phyloP scores from a whole-genome alignment of 73 alveolate species.

The Uronychia binucleata region DNA sequence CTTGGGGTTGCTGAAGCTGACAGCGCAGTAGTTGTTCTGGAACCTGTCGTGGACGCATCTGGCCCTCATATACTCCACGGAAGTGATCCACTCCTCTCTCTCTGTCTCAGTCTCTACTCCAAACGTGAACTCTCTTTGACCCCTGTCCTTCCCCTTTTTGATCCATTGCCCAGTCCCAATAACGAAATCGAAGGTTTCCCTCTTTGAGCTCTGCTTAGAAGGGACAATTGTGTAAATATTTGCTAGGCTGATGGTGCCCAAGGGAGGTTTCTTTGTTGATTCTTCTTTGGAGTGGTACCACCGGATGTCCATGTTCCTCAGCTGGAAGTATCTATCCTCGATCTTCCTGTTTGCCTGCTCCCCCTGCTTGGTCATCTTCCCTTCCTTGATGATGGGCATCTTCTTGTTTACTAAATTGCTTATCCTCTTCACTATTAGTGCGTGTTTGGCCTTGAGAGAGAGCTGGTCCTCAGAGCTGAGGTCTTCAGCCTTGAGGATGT shows the following conservation, averaged over 20 bases:
- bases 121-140: constrained; percentile 56
- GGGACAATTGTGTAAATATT: constrained; percentile 48
- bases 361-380: constrained; percentile 57
- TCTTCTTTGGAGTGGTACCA: constrained; percentile 68
- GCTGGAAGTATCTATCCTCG: constrained; percentile 30
- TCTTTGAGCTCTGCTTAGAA: constrained; percentile 18
- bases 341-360: constrained; percentile 44
- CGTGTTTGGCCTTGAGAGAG: constrained; percentile 54
- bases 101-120: constrained; percentile 60
- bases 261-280: constrained; percentile 19
- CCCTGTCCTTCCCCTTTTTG: constrained; percentile 51
- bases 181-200: constrained; percentile 43
- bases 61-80: constrained; percentile 55
- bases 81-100: constrained; percentile 65
- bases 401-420: constrained; percentile 37
- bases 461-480: constrained; percentile 37
- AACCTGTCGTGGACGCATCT: constrained; percentile 53
- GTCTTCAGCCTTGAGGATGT: constrained; percentile 59
- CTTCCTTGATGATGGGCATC: constrained; percentile 32
- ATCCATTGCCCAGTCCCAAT: constrained; percentile 63
- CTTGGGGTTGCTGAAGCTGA: too few species aligned
- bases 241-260: constrained; percentile 41
- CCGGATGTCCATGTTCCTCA: constrained; percentile 31
- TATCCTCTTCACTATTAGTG: constrained; percentile 44
- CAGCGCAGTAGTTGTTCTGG: constrained; percentile 35